A percentile compares a stretch with the other conserved stretches of the same genome.
Conservation (phyloP, 2,329 filamentous ascomycete species). For the Fusarium lateritium region DNA sequence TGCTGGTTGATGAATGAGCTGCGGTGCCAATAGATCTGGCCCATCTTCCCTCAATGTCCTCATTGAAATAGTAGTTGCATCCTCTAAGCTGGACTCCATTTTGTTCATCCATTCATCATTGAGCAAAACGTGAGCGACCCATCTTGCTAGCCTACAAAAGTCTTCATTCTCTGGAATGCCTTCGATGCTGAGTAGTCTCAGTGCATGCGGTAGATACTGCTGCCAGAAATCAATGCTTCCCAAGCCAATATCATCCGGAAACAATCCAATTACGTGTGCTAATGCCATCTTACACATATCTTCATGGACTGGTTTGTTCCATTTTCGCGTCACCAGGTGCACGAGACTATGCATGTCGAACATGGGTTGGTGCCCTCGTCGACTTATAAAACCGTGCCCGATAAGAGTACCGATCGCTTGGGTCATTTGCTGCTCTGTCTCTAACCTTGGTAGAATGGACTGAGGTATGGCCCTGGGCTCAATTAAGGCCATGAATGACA, state of each 20-base stretch:
- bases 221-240: no score
- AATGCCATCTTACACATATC: neutral
- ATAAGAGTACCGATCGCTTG: slow-evolving; percentile 53
- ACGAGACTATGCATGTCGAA: slow-evolving; percentile 60
- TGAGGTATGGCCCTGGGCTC: slow-evolving; percentile 58
- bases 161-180: no score
- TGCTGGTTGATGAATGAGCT: no score
- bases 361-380: slow-evolving; percentile 34
- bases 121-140: no score
- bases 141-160: no score
- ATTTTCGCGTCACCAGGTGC: slow-evolving; percentile 52
- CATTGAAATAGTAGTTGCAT: no score
- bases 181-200: no score
- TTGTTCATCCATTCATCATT: no score
- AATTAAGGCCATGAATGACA: slow-evolving; percentile 60
- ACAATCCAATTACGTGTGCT: neutral
- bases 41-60: no score
- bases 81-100: no score
- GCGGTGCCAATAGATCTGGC: no score
- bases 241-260: neutral
- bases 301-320: slow-evolving; percentile 25
- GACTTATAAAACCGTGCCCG: slow-evolving; percentile 53
- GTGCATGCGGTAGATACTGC: no score
- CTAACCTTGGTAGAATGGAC: slow-evolving; percentile 51
- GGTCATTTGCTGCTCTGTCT: slow-evolving; percentile 41